Percentiles rank a stretch among this genome's conserved stretches.
Evolutionary conservation across 192 early-diverging fungal genomes (phyloP).

Genomic region (Coemansia aciculifera): DNA sequence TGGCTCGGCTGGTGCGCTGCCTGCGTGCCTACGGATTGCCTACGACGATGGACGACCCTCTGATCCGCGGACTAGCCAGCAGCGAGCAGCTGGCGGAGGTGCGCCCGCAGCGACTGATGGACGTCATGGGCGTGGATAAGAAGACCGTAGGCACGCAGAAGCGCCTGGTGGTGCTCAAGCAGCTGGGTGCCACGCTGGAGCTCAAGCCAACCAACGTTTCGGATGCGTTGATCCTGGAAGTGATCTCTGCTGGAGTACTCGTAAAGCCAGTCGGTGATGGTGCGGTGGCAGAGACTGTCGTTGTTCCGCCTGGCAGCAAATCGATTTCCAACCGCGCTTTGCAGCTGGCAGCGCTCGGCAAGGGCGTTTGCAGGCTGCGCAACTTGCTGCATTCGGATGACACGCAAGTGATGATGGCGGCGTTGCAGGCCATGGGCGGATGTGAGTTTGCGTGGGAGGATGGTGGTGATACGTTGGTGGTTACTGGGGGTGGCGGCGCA

Average conservation of each 20-base stretch:
- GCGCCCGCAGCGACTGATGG: constrained; percentile 79
- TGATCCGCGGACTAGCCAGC: constrained; percentile 63
- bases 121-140: constrained; percentile 93
- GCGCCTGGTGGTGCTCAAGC: constrained; percentile 81
- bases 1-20: constrained; percentile 83
- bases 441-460: constrained; percentile 91
- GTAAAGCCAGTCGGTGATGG: constrained; percentile 62
- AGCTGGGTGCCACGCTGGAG: constrained; percentile 85
- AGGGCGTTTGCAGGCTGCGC: constrained; percentile 75
- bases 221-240: constrained; percentile 82
- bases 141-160: constrained; percentile 93
- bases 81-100: constrained; percentile 62
- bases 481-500: constrained; percentile 75
- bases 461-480: constrained; percentile 83
- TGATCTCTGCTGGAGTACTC: constrained; percentile 73
- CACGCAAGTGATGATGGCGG: constrained; percentile 94
- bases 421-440: constrained; percentile 84
- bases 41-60: constrained; percentile 77
- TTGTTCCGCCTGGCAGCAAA: constrained; percentile 84
- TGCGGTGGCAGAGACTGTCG: constrained; percentile 37
- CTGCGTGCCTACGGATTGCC: constrained; percentile 88
- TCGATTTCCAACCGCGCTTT: constrained; percentile 97
- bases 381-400: constrained; percentile 96
- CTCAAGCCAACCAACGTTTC: constrained; percentile 76
- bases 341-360: constrained; percentile 84